These are phyloP conservation scores for Boletellus deceptivus DNA, from an alignment of 1,284 basidiomycete species.

Conservation along the genomic window DNA sequence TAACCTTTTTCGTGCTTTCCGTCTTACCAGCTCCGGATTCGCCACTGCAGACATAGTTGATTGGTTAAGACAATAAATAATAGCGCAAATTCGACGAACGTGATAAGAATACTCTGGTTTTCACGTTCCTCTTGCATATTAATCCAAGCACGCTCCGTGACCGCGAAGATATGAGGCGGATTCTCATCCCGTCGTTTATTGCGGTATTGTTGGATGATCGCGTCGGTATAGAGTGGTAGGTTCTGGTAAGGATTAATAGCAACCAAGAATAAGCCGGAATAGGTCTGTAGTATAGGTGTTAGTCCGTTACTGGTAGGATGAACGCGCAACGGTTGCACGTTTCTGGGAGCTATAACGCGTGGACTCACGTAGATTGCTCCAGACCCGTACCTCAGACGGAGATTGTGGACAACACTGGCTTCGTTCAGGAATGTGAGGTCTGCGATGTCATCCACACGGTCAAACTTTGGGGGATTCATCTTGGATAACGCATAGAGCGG, in stretches of 20 bases:
- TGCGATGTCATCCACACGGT: slow-evolving; percentile 97
- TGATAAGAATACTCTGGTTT: slow-evolving; percentile 98
- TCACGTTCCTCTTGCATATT: slow-evolving; percentile 98
- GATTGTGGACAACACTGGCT: slow-evolving; percentile 97
- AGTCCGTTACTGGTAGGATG: slow-evolving; percentile 6
- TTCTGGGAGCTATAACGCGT: background rate
- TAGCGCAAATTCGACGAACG: slow-evolving; percentile 52
- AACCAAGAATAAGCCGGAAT: slow-evolving; percentile 95
- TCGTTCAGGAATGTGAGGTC: slow-evolving; percentile 98
- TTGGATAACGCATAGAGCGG: slow-evolving; percentile 81
- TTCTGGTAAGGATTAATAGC: slow-evolving; percentile 97
- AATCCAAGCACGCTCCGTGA: slow-evolving; percentile 97
- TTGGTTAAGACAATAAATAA: slow-evolving; percentile 1
- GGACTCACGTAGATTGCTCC: slow-evolving; percentile 91
- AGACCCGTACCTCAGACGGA: slow-evolving; percentile 87
- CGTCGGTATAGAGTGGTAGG: slow-evolving; percentile 90
- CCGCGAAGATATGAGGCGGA: slow-evolving; percentile 95
- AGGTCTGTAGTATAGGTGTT: slow-evolving; percentile 60
- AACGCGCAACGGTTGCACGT: background rate
- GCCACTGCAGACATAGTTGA: slow-evolving; percentile 52
- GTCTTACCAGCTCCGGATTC: slow-evolving; percentile 99
- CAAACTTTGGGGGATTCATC: slow-evolving; percentile 99
- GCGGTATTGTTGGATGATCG: slow-evolving; percentile 92
- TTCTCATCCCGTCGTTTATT: slow-evolving; percentile 92
- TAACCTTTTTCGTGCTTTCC: slow-evolving; percentile 99